Conservation (phyloP, 345 rosid genomes). For the thale cress (Arabidopsis thaliana) region TAIR10.1 NC_003070.9:24071501-24072000, state of each 20-base stretch:
- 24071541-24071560: conserved; percentile 23
- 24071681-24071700: not conserved
- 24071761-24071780: conserved; percentile 91
- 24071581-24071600: conserved; percentile 97
- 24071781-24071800: conserved; percentile 93
- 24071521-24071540: conserved; percentile 31
- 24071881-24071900: conserved; percentile 12
- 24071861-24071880: conserved; percentile 12
- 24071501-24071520: conserved; percentile 28
- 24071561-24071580: conserved; percentile 35
- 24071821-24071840: conserved; percentile 90
- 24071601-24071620: conserved; percentile 92
- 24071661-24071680: conserved; percentile 33
- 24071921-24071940: conserved; percentile 7
- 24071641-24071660: conserved; percentile 84
- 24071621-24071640: conserved; percentile 92
- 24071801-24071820: conserved; percentile 78
- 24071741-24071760: conserved; percentile 98
- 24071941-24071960: conserved; percentile 18
- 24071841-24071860: conserved; percentile 57
- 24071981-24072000: conserved; percentile 14
- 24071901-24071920: conserved; percentile 11
- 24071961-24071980: conserved; percentile 13
- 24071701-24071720: conserved; percentile 2
- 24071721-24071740: conserved; percentile 77